Evolutionary conservation across 2,329 filamentous ascomycete genomes (phyloP).

Genomic region (Penicillium sp.): DNA sequence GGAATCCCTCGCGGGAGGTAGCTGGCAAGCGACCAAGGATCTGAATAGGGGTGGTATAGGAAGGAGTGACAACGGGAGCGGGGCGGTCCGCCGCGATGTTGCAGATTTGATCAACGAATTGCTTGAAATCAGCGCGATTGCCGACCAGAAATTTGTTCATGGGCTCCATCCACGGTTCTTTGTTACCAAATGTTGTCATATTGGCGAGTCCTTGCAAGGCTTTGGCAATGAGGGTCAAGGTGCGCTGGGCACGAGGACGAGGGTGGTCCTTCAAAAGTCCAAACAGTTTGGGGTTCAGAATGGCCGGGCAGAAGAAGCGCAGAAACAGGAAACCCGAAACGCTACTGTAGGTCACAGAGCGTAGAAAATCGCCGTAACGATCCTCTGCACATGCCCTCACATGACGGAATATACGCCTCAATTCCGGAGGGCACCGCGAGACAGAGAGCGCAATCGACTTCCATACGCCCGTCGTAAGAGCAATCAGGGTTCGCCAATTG

Average conservation of each 20-base stretch:
- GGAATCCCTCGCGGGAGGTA: constrained; percentile 83
- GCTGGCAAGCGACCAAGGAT: constrained; percentile 78
- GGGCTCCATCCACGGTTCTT: constrained; percentile 98
- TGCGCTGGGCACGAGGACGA: constrained; percentile 74
- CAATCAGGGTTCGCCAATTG: constrained; percentile 75
- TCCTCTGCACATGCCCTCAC: constrained; percentile 90
- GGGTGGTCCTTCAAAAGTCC: constrained; percentile 83
- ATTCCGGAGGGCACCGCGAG: constrained; percentile 69
- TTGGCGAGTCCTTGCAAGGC: constrained; percentile 87
- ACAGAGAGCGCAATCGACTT: constrained; percentile 73
- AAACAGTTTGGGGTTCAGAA: constrained; percentile 90
- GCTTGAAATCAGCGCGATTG: constrained; percentile 74
- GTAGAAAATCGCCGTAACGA: constrained; percentile 85
- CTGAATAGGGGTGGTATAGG: constrained; percentile 87
- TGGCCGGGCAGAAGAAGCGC: constrained; percentile 93
- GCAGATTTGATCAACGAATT: constrained; percentile 82
- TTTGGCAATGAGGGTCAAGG: constrained; percentile 87
- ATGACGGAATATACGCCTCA: constrained; percentile 82
- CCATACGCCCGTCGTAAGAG: constrained; percentile 79
- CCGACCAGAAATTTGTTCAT: constrained; percentile 84
- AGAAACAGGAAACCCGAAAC: constrained; percentile 93
- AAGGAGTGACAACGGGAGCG: constrained; percentile 65
- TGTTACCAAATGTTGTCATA: constrained; percentile 83
- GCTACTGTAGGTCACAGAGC: constrained; percentile 86
- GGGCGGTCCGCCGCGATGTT: constrained; percentile 69